Base-by-base conservation (phyloP, 1,284 basidiomycete genomes). In the Ceratobasidium sp. region DNA sequence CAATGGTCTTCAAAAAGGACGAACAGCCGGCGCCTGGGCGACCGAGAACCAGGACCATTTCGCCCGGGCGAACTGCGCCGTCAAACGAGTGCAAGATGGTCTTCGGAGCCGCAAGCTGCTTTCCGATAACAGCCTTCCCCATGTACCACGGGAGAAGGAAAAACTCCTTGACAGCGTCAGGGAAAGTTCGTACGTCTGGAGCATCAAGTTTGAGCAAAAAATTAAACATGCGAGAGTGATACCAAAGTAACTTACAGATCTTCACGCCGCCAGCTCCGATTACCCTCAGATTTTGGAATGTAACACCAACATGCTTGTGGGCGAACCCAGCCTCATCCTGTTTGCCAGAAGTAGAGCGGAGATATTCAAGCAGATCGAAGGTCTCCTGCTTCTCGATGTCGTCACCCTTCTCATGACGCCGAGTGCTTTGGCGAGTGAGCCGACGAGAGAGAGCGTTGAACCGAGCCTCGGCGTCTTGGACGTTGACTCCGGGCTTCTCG, bases 281-380 rank as follows among this genome's bases (percentile, higher is more conserved):
- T 59, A 95, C 94, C 74, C 90, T 85, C 0, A 94, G 82, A 77
- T 90, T 85, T 66, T 92, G 86, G 90, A 92, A 95, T 29, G 88
- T 88, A 37, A 94, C 92, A 46, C 93, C 93, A 46, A 95, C 91
- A 77, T 90, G 88, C 84, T 96, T 96, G 81, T 90, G 90, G 78
- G 89, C 88, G 79, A 95, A 91, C 4, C 92, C 93, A 6, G 91
- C 90, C 34, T 84, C 81, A 76, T 93, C 89, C n/a, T 53, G 71
- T 24, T 73, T 39, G 48, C 71, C 71, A 37, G 71, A 73, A 27
- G 71, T 73, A 16, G 46, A 53, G 19, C 71, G 71, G 27, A 73
- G 34, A 19, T 73, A 73, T 4, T 73, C 71, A 22, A 73, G 71
- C 59, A 73, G 39, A 27, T 73, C 71, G 34, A 73, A 73, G 3